These are phyloP conservation scores for Euphorbia pulcherrima DNA, from an alignment of 345 rosid genomes.

Conservation along the genomic window DNA sequence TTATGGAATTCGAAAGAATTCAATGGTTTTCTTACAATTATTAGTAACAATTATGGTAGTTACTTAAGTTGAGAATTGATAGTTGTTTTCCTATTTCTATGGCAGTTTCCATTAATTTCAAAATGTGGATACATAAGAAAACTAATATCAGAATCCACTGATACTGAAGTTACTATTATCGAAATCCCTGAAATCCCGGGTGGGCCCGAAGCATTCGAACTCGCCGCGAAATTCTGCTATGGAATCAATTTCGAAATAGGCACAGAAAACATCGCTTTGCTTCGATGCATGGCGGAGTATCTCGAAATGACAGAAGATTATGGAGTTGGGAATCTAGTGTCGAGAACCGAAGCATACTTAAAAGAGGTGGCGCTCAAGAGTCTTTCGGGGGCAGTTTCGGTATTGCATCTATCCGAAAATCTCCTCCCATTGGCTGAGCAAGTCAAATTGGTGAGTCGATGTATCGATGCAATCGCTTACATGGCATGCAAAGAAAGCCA, in stretches of 20 bases:
- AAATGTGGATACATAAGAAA: conserved; percentile 74
- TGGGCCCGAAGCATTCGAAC: conserved; percentile 72
- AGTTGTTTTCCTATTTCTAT: conserved; percentile 1
- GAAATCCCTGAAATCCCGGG: conserved; percentile 62
- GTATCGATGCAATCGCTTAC: conserved; percentile 75
- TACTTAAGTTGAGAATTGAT: background rate
- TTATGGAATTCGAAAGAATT: no score
- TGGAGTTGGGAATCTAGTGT: conserved; percentile 61
- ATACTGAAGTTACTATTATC: conserved; percentile 50
- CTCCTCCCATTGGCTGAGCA: conserved; percentile 63
- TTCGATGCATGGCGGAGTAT: conserved; percentile 78
- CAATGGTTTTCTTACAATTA: no score
- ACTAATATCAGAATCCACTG: conserved; percentile 50
- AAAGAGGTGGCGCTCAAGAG: conserved; percentile 72
- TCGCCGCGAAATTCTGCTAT: conserved; percentile 85
- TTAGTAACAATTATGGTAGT: background rate
- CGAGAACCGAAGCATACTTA: conserved; percentile 71
- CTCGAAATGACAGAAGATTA: conserved; percentile 87
- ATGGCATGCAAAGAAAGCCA: conserved; percentile 70
- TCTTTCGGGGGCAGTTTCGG: conserved; percentile 62
- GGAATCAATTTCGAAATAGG: conserved; percentile 84
- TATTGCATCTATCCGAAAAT: conserved; percentile 52
- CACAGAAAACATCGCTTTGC: conserved; percentile 69
- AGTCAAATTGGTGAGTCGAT: conserved; percentile 67
- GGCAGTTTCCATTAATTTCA: conserved; percentile 81